These are phyloP conservation scores for Cyclocybe aegerita DNA, from an alignment of 768 basidiomycete genomes.

Conservation along the genomic window DNA sequence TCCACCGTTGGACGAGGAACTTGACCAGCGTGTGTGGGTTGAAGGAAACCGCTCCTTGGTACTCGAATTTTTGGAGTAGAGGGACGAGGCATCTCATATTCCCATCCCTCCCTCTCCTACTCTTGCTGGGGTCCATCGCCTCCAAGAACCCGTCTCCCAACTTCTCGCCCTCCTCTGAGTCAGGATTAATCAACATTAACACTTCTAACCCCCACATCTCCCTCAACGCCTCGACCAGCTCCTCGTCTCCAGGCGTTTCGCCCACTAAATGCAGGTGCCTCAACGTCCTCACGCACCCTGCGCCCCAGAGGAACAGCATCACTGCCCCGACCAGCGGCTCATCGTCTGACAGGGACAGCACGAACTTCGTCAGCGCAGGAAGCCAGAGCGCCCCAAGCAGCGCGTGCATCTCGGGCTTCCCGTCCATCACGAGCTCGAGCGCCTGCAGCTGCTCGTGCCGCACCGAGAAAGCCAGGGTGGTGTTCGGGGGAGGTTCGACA, in stretches of 20 bases:
- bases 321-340: slow-evolving; percentile 9
- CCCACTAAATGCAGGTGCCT: slow-evolving; percentile 19
- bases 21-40: slow-evolving; percentile 9
- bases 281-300: slow-evolving; percentile 8
- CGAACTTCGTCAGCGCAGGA: slow-evolving; percentile 14
- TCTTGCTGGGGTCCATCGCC: slow-evolving; percentile 9
- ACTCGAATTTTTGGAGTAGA: slow-evolving; percentile 13
- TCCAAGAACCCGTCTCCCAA: slow-evolving; percentile 14
- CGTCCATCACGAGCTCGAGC: slow-evolving; percentile 18
- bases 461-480: slow-evolving; percentile 2
- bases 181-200: slow-evolving; percentile 18
- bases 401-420: slow-evolving; percentile 7
- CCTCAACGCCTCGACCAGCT: slow-evolving; percentile 12
- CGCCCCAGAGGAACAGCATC: slow-evolving; percentile 14
- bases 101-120: not conserved
- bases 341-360: slow-evolving; percentile 18
- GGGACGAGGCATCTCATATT: slow-evolving; percentile 2
- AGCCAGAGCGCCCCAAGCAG: slow-evolving; percentile 15
- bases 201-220: slow-evolving; percentile 11
- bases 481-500: not conserved
- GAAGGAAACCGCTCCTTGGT: slow-evolving; percentile 16
- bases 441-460: slow-evolving; percentile 14
- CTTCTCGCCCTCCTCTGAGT: slow-evolving; percentile 13
- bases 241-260: slow-evolving; percentile 15
- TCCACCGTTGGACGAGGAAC: slow-evolving; percentile 15